Evolutionary conservation across 768 basidiomycete genomes (phyloP), one percentile per base, ranked within the genome.

Genomic region (Suillus cothurnatus): DNA sequence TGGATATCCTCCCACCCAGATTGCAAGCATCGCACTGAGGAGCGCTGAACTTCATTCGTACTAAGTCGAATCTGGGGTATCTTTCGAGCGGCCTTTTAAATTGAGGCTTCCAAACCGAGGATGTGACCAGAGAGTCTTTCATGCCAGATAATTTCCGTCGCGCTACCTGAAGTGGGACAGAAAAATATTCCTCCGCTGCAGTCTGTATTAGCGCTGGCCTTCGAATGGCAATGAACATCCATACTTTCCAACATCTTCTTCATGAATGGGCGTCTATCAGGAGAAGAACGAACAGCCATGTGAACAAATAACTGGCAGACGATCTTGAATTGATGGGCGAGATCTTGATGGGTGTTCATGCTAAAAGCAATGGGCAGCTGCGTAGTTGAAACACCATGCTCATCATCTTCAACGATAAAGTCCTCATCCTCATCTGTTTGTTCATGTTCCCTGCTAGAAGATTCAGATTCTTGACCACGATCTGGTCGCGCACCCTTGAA

Each of bases 261-360:
- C 84, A 91, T 86, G 70, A 87, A 89, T 7, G 76, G 69, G 56
- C 78, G 79, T 23, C 92, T 81, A 55, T 87, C 80, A 4, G 73
- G 75, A 21, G 80, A 74, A 6, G 85, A 81, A 38, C 80, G 85
- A 36, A 93, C 87, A 43, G 91, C 90, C 49, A 96, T 79, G 69
- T 95, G 88, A 15, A 95, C 91, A 68, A 95, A 92, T 34, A 95
- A 84, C 72, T 97, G 94, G 69, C 93, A 94, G 52, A 95, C 82
- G 45, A 91, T 88, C 78, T 94, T 95, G 84, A 94, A 94, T 67
- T 94, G 91, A 67, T 90, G 85, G 17, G 85, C 79, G 23, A 91
- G 80, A 70, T 93, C 90, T 72, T 94, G 88, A 72, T 91, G 89
- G 2, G 88, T 82, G 62, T 85, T 84, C 88, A 92, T 88, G 75